These are phyloP conservation scores for Lactarius deliciosus DNA, from an alignment of 768 basidiomycete genomes.

Conservation along the genomic window DNA sequence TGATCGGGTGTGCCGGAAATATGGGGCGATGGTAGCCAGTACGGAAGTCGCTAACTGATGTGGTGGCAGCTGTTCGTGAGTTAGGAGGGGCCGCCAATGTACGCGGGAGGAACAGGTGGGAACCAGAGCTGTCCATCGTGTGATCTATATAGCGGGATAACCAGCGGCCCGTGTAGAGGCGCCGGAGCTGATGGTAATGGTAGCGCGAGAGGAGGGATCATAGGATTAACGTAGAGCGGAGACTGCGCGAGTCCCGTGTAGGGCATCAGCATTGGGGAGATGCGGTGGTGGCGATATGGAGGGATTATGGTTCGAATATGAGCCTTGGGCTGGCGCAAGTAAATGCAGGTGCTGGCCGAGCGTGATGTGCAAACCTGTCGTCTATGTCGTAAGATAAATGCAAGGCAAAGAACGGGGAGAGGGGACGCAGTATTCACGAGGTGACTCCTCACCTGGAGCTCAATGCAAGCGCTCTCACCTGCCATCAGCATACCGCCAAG, in stretches of 20 bases:
- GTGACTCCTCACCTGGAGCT: conserved; percentile 78
- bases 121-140: conserved; percentile 35
- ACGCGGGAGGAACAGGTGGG: conserved; percentile 26
- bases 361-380: conserved; percentile 60
- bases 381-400: conserved; percentile 45
- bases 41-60: conserved; percentile 50
- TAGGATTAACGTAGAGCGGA: conserved; percentile 39
- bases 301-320: conserved; percentile 18
- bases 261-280: conserved; percentile 26
- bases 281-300: conserved; percentile 29
- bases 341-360: conserved; percentile 62
- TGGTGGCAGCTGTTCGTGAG: conserved; percentile 37
- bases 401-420: no score
- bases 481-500: conserved; percentile 64
- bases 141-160: conserved; percentile 32
- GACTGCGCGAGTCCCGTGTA: conserved; percentile 34
- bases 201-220: conserved; percentile 18
- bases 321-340: conserved; percentile 35
- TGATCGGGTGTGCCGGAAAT: conserved; percentile 20
- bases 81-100: conserved; percentile 32
- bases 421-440: conserved; percentile 59
- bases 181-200: conserved; percentile 42
- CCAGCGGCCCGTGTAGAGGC: conserved; percentile 33
- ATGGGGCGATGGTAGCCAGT: conserved; percentile 34
- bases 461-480: conserved; percentile 69